Base-by-base conservation (phyloP, 352 stramenopile species). In the Elongisporangium prolatum region DNA sequence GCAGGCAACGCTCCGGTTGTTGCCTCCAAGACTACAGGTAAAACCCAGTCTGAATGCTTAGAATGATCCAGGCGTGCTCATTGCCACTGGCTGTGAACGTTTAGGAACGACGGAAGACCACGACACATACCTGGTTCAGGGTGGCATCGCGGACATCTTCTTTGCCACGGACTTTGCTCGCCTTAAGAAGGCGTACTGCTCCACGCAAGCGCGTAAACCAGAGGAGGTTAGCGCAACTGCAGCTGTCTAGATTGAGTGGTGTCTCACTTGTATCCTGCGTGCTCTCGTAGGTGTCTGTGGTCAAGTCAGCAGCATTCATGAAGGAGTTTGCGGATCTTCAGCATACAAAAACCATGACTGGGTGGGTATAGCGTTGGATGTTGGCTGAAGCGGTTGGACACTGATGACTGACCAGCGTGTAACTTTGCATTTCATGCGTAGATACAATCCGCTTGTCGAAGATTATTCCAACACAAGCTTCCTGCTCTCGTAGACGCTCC, bases 391-490 rank as follows among this genome's bases (percentile, higher is more conserved):
- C 13, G 28, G 10, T n/a, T n/a, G n/a, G 34, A 44, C 5, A 17
- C 10, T 44, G 34, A 7, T 11, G 28, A 10, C 28, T 38, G 7
- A 38, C 28, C 10, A 25, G n/a, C 16, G 21, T 59, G 13, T n/a
- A n/a, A n/a, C n/a, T n/a, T n/a, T n/a, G n/a, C n/a, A n/a, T n/a
- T n/a, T n/a, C n/a, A 21, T 44, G 48, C 9, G 10, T 56, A 93
- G 88, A 28, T 97, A 95, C 77, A 96, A 97, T 52, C 89, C 89
- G 17, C 60, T 97, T 48, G 55, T 97, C 6, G 82, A 96, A 56
- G 89, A 97, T 66, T 97, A 96, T 65, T 77, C 75, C 56, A 97
- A 97, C 71, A 95, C 88, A 21, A 94, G 84, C 64, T 93, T 97
- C 62, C 88, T 97, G 22, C 66, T 97, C 37, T 91, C 82, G 49